Evolutionary conservation across 2,329 filamentous ascomycete genomes (phyloP), one percentile per base, ranked within the genome.

Genomic region (Taxawa tesnikishii): DNA sequence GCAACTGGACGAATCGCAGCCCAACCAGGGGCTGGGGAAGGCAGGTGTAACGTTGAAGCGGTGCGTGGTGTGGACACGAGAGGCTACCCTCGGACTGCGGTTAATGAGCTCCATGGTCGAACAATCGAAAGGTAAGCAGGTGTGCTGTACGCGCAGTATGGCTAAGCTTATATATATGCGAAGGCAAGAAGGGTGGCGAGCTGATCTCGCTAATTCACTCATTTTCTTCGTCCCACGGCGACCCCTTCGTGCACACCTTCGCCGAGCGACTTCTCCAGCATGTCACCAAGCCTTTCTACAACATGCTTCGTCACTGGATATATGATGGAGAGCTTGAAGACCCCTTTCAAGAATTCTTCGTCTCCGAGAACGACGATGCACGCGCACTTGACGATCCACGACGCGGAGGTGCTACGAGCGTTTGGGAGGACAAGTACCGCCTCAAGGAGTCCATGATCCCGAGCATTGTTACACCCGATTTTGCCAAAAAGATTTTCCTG

Each of bases 291-390:
- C 92, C 92, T 0, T 98, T 98, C 52, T 98, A 98, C 54, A 83
- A 92, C 47, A 94, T 98, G 63, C 66, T 98, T 33, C 76, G 85
- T 33, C 81, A 84, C 46, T 98, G 90, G 90, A 94, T 98, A 31
- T 98, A 98, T 50, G 88, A 98, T 48, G 90, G 90, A 38, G 92
- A 98, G 62, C 69, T 98, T 10, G 85, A 83, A n/a, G 90, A 98
- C 55, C 90, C 92, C 0, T 94, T 87, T 48, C 70, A 76, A 34
- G 90, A 98, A 50, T 98, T 98, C 58, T 96, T 98, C 47, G 87
- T 98, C 13, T 76, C 76, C 13, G 84, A 94, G 53, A 83, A 88
- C 44, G 72, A 77, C 32, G 67, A 73, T 4, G 58, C 60, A 28
- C 58, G 65, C 26, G 50, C 53, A 17, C 53, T 55, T 27, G 49